A percentile compares a stretch with the other conserved stretches of the same genome.
phyloP scores from a whole-genome alignment of 2,329 filamentous ascomycete species.

The Trichoderma simmonsii region DNA sequence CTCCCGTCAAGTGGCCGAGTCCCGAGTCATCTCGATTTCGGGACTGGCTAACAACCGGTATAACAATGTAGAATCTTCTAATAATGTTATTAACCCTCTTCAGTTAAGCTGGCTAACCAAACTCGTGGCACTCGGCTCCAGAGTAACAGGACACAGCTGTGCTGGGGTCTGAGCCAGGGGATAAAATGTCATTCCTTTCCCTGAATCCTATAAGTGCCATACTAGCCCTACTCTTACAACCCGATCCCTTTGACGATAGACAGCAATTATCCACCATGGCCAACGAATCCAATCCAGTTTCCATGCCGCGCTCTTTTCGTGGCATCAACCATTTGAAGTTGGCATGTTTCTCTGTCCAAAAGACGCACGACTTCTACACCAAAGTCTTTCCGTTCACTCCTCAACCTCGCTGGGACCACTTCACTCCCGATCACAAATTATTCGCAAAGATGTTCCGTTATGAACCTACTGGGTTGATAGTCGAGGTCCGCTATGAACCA shows the following conservation, averaged over 20 bases:
- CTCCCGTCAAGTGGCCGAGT: neutral
- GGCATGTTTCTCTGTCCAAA: neutral
- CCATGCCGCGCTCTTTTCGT: neutral
- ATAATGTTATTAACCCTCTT: no score
- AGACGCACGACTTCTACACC: neutral
- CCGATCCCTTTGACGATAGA: neutral
- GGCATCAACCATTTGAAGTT: neutral
- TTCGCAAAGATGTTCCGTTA: neutral
- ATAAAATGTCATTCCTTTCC: neutral
- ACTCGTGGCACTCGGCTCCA: neutral
- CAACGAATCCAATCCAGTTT: neutral
- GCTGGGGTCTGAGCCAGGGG: no score
- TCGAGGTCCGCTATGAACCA: neutral
- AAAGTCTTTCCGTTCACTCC: neutral
- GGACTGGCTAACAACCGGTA: neutral
- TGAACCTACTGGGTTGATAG: neutral
- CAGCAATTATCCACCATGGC: neutral
- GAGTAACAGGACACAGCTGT: no score
- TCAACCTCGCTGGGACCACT: neutral
- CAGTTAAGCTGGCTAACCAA: no score
- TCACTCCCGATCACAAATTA: neutral
- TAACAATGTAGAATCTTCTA: neutral
- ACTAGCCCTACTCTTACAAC: neutral
- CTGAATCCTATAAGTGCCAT: neutral
- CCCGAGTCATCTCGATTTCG: neutral